Conservation (phyloP, 2,329 filamentous ascomycete species). For the Ampelomyces quisqualis region DNA sequence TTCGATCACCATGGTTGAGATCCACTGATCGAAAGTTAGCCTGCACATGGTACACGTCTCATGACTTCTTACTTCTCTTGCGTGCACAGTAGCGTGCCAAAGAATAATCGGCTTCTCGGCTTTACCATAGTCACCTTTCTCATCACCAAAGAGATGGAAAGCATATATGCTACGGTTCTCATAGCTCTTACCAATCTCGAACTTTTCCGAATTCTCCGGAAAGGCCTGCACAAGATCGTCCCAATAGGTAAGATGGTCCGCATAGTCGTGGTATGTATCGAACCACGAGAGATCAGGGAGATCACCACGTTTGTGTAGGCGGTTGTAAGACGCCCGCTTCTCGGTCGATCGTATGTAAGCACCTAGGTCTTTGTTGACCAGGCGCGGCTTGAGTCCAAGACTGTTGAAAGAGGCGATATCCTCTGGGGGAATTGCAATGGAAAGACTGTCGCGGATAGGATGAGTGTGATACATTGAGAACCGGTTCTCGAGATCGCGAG, state of each 20-base stretch:
- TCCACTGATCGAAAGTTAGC: constrained; percentile 10
- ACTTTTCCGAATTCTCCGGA: constrained; percentile 30
- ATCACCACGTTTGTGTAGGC: constrained; percentile 34
- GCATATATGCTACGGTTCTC: constrained; percentile 36
- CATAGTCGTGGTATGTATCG: constrained; percentile 35
- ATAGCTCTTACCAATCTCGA: constrained; percentile 31
- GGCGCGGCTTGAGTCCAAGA: constrained; percentile 38
- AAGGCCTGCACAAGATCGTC: constrained; percentile 31
- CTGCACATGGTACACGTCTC: constrained; percentile 25
- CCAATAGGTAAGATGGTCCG: constrained; percentile 34
- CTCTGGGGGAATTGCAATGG: constrained; percentile 44
- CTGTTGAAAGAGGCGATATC: constrained; percentile 44
- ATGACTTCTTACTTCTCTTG: constrained; percentile 42
- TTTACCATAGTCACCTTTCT: constrained; percentile 14
- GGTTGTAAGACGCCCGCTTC: constrained; percentile 13
- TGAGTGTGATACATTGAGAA: constrained; percentile 25
- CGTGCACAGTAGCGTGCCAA: constrained; percentile 39
- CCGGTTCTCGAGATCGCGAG: constrained; percentile 11
- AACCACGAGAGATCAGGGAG: constrained; percentile 45
- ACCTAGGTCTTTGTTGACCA: constrained; percentile 51
- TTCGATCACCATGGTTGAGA: constrained; percentile 27
- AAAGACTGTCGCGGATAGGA: constrained; percentile 21
- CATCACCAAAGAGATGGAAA: constrained; percentile 29
- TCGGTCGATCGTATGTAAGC: constrained; percentile 41
- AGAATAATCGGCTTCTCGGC: constrained; percentile 35